phyloP scores from a whole-genome alignment of 192 early-diverging fungal genomes.

The Gonapodya sp. region DNA sequence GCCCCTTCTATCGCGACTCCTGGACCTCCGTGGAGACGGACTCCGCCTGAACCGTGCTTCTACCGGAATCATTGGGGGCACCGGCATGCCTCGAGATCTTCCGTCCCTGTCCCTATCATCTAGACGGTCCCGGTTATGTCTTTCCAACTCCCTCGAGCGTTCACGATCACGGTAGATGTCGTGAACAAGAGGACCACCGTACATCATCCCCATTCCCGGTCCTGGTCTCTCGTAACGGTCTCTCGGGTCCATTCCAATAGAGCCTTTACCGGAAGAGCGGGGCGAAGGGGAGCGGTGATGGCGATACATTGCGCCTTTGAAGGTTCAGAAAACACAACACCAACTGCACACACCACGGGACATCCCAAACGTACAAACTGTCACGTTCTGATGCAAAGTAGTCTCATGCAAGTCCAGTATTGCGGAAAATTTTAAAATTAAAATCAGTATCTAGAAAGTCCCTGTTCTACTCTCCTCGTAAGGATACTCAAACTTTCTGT shows the following conservation, averaged over 20 bases:
- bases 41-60: not conserved
- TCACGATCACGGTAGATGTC: not conserved
- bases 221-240: not conserved
- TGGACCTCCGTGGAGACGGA: not conserved
- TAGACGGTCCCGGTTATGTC: not conserved
- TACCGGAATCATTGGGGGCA: not conserved
- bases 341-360: too few relatives aligned
- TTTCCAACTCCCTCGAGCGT: not conserved
- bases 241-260: not conserved
- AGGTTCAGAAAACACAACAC: too few relatives aligned
- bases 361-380: too few relatives aligned
- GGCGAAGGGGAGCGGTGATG: not conserved
- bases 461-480: slow-evolving; percentile 27
- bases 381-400: too few relatives aligned
- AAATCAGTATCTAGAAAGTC: not conserved
- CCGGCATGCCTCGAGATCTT: not conserved
- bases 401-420: too few relatives aligned
- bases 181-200: not conserved
- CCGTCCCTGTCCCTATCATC: not conserved
- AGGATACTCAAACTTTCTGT: slow-evolving; percentile 53
- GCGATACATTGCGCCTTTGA: not conserved
- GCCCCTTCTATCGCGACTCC: not conserved
- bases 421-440: too few relatives aligned
- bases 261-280: not conserved
- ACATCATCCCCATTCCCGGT: too few relatives aligned